Base-by-base conservation (phyloP, 257 asterid species). In the Petunia secreta region DNA sequence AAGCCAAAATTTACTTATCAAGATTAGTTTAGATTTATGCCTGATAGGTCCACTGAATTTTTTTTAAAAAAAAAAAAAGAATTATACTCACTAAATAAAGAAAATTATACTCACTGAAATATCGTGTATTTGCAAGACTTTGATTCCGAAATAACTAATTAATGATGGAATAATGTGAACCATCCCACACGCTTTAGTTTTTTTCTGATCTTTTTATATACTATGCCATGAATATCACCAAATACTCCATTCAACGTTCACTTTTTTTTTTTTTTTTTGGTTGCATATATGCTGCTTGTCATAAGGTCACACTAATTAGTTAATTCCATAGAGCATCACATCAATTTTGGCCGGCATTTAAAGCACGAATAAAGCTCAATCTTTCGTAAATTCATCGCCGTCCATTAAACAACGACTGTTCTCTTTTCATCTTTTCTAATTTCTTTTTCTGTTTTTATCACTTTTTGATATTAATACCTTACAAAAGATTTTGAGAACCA, bases 341-440 rank as follows among this genome's bases (percentile, higher is more conserved):
- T 46, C 77, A 69, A 69, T 25, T 16, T 69, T 25, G 77, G 59
- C 25, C 43, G 77, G 59, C 77, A 16, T 5, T 15, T 25, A 69
- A 69, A 46, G 77, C 59, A 46, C 59, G 77, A 69, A 69, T 69
- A 69, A 69, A 44, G 77, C 77, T 69, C 77, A 2, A 69, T 69
- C 77, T 69, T 69, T 69, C 13, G 5, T 16, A 44, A 69, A 46
- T 69, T 69, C 59, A 25, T 48, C 77, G 48, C 77, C 77, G 59
- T 46, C 59, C 77, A 69, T 69, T 0, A 69, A 68, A 69, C 36
- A 46, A 69, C 11, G 9, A 9, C 46, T 48, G 16, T 69, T 54
- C 16, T 68, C 1, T 14, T 44, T 15, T 66, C 50, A 38, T 39
- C 50, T 38, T 39, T 1, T 66, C 25, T 25, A 25, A 25, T 66